Evolutionary conservation across 2,329 filamentous ascomycete species (phyloP).

Genomic region (Myriosclerotinia scirpicola): DNA sequence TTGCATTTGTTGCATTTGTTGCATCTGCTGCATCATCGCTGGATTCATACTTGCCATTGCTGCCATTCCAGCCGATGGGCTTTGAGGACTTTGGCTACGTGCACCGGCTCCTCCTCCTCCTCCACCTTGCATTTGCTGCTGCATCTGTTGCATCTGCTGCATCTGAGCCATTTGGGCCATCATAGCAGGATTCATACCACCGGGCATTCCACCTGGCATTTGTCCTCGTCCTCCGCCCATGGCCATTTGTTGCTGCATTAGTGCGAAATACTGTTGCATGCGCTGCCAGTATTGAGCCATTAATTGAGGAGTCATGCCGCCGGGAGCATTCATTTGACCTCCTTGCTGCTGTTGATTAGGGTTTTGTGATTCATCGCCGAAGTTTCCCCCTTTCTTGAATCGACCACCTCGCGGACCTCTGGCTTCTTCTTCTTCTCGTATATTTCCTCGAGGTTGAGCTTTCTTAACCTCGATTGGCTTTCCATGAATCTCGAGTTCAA

Average conservation of each 20-base stretch:
- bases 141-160: conserved; percentile 69
- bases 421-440: conserved; percentile 85
- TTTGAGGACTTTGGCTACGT: conserved; percentile 41
- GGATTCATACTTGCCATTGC: conserved; percentile 43
- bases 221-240: conserved; percentile 63
- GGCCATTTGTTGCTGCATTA: conserved; percentile 92
- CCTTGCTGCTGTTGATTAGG: conserved; percentile 40
- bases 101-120: conserved; percentile 34
- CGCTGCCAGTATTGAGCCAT: conserved; percentile 99
- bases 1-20: conserved; percentile 53
- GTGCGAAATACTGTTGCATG: conserved; percentile 95
- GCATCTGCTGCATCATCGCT: conserved; percentile 57
- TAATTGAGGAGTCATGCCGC: conserved; percentile 88
- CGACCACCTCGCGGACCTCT: conserved; percentile 53
- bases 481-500: conserved; percentile 85
- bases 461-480: conserved; percentile 99
- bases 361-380: conserved; percentile 48
- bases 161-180: conserved; percentile 73
- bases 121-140: conserved; percentile 49
- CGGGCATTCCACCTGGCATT: conserved; percentile 55
- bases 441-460: conserved; percentile 90
- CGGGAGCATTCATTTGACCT: conserved; percentile 43
- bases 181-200: conserved; percentile 72
- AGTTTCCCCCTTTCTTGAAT: conserved; percentile 54
- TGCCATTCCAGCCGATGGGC: conserved; percentile 37